Percentiles rank a stretch among this genome's conserved stretches.
These are phyloP conservation scores for Barnettozyma hawaiiensis DNA, from an alignment of 1,139 yeast genomes.

Conservation along the genomic window DNA sequence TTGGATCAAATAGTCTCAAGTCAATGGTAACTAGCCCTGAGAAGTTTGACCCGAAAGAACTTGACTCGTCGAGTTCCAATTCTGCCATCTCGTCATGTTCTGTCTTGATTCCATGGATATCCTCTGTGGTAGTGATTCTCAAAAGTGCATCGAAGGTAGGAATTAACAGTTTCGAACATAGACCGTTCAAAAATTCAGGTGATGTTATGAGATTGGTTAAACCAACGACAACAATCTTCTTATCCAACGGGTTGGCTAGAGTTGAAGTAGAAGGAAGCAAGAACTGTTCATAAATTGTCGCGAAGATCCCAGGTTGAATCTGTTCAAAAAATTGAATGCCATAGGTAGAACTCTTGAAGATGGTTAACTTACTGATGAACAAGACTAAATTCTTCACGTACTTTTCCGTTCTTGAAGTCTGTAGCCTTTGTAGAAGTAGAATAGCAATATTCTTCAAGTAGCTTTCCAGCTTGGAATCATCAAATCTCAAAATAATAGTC, in stretches of 20 bases:
- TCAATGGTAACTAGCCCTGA: conserved; percentile 66
- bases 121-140: conserved; percentile 35
- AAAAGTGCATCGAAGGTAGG: conserved; percentile 50
- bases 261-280: conserved; percentile 62
- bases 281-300: conserved; percentile 57
- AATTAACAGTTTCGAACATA: conserved; percentile 40
- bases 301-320: conserved; percentile 42
- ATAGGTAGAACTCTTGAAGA: conserved; percentile 37
- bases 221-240: conserved; percentile 74
- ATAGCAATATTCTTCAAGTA: conserved; percentile 70
- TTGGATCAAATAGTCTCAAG: conserved; percentile 62
- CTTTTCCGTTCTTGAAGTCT: conserved; percentile 75
- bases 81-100: conserved; percentile 31
- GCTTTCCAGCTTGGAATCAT: conserved; percentile 44
- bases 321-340: conserved; percentile 36
- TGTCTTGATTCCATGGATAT: conserved; percentile 28
- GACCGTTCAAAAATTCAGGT: conserved; percentile 32
- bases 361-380: conserved; percentile 47
- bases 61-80: conserved; percentile 36
- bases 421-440: conserved; percentile 72
- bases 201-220: conserved; percentile 45
- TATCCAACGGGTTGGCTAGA: conserved; percentile 64
- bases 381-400: conserved; percentile 67
- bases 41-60: conserved; percentile 78
- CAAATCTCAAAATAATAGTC: conserved; percentile 54